Evolutionary conservation across 306 rosid genomes (phyloP).

Genomic region (Castanea mollissima): DNA sequence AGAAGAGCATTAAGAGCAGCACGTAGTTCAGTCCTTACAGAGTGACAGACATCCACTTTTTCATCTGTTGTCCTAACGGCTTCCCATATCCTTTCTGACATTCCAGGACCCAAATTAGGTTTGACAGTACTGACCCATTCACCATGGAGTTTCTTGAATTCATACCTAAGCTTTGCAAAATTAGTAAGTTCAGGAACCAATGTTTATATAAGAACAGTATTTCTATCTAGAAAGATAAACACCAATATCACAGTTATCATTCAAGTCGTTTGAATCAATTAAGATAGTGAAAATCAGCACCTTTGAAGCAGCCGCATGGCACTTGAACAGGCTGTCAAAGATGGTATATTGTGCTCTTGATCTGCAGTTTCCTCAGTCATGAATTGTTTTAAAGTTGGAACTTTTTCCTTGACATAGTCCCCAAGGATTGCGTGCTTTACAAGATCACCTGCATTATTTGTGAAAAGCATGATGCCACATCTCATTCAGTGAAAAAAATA

Average conservation of each 20-base stretch:
- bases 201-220: conserved; percentile 8
- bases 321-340: conserved; percentile 77
- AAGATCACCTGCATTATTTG: conserved; percentile 48
- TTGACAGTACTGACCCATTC: conserved; percentile 75
- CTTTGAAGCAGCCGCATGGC: conserved; percentile 70
- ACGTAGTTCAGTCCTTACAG: conserved; percentile 54
- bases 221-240: background rate
- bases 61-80: conserved; percentile 62
- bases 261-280: conserved; percentile 9
- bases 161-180: conserved; percentile 49
- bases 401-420: conserved; percentile 59
- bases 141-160: conserved; percentile 77
- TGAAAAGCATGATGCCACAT: conserved; percentile 1
- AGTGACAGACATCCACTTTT: conserved; percentile 34
- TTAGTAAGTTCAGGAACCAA: background rate
- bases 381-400: conserved; percentile 71
- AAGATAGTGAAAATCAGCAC: conserved; percentile 34
- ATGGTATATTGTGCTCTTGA: conserved; percentile 56
- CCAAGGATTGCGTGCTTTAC: conserved; percentile 66
- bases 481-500: conserved; percentile 6
- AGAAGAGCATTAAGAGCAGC: conserved; percentile 75
- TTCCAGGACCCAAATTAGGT: conserved; percentile 83
- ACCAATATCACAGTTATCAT: conserved; percentile 9
- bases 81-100: conserved; percentile 59
- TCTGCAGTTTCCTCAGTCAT: conserved; percentile 37